Conservation (phyloP, 768 basidiomycete species). For the Austroboletus eburneus region DNA sequence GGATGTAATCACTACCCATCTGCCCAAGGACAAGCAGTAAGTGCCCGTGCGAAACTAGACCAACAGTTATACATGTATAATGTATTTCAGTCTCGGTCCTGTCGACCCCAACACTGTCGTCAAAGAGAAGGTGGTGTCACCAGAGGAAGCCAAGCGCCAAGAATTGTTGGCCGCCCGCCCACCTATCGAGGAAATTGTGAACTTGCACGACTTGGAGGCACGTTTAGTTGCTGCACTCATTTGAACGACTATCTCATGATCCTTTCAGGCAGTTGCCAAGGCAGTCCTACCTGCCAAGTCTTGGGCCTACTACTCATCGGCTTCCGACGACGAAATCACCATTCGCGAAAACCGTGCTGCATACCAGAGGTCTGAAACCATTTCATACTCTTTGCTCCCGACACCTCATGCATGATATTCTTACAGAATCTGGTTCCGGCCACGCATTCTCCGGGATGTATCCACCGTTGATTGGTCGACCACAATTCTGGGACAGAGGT, state of each 20-base stretch:
- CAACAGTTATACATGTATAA: not conserved
- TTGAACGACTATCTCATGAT: not conserved
- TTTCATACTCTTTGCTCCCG: not conserved
- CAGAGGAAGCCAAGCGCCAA: slow-evolving; percentile 65
- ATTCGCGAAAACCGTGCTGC: slow-evolving; percentile 83
- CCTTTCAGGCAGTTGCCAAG: slow-evolving; percentile 67
- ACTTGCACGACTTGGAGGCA: slow-evolving; percentile 91
- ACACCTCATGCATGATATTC: not conserved
- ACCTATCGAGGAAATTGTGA: slow-evolving; percentile 71
- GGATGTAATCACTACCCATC: slow-evolving; percentile 66
- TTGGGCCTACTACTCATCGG: slow-evolving; percentile 93
- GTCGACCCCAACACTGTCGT: slow-evolving; percentile 64
- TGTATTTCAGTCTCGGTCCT: slow-evolving; percentile 51
- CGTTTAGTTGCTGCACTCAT: slow-evolving; percentile 3
- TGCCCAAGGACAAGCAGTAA: slow-evolving; percentile 82
- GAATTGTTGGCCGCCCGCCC: slow-evolving; percentile 59
- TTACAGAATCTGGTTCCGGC: slow-evolving; percentile 79
- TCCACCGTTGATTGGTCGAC: slow-evolving; percentile 79
- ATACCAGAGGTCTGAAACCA: slow-evolving; percentile 62
- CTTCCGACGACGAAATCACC: slow-evolving; percentile 90
- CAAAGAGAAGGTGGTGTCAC: slow-evolving; percentile 57
- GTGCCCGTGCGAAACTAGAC: slow-evolving; percentile 12
- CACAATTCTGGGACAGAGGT: slow-evolving; percentile 69
- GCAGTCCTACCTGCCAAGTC: slow-evolving; percentile 76
- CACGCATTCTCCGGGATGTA: slow-evolving; percentile 78